Evolutionary conservation across 2,329 filamentous ascomycete genomes (phyloP), one percentile per base, ranked within the genome.

Genomic region (Trichoderma atroviride): DNA sequence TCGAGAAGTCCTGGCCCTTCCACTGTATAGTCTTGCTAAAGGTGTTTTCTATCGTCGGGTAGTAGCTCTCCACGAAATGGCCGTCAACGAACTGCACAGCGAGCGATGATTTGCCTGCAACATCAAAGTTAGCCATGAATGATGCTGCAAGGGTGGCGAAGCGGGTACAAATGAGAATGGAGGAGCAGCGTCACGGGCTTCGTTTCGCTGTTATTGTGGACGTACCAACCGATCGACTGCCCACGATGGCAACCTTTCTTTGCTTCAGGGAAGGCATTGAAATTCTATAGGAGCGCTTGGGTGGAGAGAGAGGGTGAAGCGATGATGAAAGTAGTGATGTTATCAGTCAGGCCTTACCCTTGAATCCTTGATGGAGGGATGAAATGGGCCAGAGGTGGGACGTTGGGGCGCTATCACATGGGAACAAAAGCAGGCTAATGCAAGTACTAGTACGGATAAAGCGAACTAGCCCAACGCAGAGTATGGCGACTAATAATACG

Each of bases 31-130:
- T 91, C 81, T 97, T 97, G 85, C 92, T 96, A 80, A 99, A 99
- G 2, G 95, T 98, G 81, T 98, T 99, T 81, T 99, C 96, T 77
- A 99, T 98, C 52, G 96, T 99, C 43, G 96, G 96, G 81, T 99
- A 99, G 83, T 99, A 99, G 81, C 92, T 96, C 81, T 99, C 96
- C 78, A 99, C 95, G 79, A 99, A 99, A 83, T 97, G 94, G 72
- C 94, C 94, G 79, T 99, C 96, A 78, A 97, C 95, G 78, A 96
- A 98, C 79, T 95, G 95, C 59, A 98, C 96, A 14, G 96, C 97
- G 73, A 99, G 89, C 67, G 95, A 98, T 27, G 94, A 97, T 86
- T 99, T 99, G 81, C 96, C 96, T 98, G 76, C 7, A 35, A 35
- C 19, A n/a, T 43, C 40, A 9, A 19, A 19, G 24, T 60, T 35